phyloP scores from a whole-genome alignment of 768 basidiomycete genomes.

The Suillus paluster region DNA sequence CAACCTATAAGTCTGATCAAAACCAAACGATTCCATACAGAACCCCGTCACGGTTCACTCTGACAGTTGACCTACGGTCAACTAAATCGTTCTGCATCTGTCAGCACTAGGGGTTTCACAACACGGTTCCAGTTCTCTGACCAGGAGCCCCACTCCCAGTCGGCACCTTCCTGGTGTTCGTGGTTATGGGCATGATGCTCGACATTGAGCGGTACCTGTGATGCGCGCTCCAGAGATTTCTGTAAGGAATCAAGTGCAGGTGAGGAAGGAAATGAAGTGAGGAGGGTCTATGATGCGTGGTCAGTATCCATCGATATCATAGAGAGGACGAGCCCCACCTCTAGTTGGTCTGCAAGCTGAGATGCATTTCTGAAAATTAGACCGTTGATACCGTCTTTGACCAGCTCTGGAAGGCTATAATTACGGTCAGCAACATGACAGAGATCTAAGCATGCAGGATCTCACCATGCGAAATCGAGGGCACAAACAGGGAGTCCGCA shows the following conservation, averaged over 20 bases:
- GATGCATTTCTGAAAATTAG: conserved; percentile 69
- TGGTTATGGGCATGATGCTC: conserved; percentile 22
- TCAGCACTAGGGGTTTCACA: conserved; percentile 60
- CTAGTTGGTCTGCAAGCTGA: conserved; percentile 74
- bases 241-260: conserved; percentile 54
- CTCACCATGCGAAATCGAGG: conserved; percentile 84
- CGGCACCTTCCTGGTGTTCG: conserved; percentile 26
- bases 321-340: conserved; percentile 36
- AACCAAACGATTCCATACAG: background rate
- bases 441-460: conserved; percentile 5
- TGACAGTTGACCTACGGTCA: conserved; percentile 1
- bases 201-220: conserved; percentile 28
- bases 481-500: conserved; percentile 95
- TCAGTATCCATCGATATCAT: conserved; percentile 6
- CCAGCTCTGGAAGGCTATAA: conserved; percentile 80
- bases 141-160: conserved; percentile 77
- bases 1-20: background rate
- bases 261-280: conserved; percentile 64
- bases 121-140: conserved; percentile 81
- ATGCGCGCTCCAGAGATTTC: conserved; percentile 47
- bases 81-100: conserved; percentile 30
- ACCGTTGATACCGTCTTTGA: conserved; percentile 85
- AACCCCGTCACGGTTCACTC: background rate
- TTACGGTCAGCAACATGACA: conserved; percentile 10
- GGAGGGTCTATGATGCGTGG: conserved; percentile 48